These are phyloP conservation scores for Russula griseocarnosa DNA, from an alignment of 768 basidiomycete genomes.

Conservation along the genomic window DNA sequence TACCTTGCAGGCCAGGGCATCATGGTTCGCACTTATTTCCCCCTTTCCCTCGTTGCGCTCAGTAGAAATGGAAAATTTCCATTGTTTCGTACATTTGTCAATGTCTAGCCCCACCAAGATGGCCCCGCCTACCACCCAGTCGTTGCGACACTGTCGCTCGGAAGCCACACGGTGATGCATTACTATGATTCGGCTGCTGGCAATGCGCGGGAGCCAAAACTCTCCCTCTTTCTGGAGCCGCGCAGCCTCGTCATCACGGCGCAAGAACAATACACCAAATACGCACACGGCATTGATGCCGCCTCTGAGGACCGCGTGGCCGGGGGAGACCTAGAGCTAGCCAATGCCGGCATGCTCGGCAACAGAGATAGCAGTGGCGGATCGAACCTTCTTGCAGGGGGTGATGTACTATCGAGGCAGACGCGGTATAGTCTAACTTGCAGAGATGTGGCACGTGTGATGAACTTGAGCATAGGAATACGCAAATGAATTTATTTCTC, in stretches of 20 bases:
- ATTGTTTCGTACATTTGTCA: background rate
- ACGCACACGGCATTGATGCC: conserved; percentile 79
- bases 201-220: conserved; percentile 52
- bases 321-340: conserved; percentile 39
- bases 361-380: conserved; percentile 39
- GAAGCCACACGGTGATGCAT: conserved; percentile 78
- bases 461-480: conserved; percentile 12
- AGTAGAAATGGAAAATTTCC: background rate
- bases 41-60: conserved; percentile 8
- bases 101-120: conserved; percentile 79
- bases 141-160: conserved; percentile 87
- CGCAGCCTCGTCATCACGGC: conserved; percentile 80
- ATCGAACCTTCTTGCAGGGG: conserved; percentile 31
- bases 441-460: conserved; percentile 69
- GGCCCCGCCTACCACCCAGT: conserved; percentile 84
- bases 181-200: conserved; percentile 65
- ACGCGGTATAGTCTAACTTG: conserved; percentile 82
- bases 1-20: conserved; percentile 92
- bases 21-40: conserved; percentile 51
- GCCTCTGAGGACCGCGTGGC: conserved; percentile 46
- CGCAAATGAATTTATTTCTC: background rate
- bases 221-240: conserved; percentile 77
- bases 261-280: conserved; percentile 59
- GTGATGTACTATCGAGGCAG: conserved; percentile 53
- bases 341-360: conserved; percentile 56